phyloP scores from a whole-genome alignment of 78 protist species.

The Anaeramoeba ignava region DNA sequence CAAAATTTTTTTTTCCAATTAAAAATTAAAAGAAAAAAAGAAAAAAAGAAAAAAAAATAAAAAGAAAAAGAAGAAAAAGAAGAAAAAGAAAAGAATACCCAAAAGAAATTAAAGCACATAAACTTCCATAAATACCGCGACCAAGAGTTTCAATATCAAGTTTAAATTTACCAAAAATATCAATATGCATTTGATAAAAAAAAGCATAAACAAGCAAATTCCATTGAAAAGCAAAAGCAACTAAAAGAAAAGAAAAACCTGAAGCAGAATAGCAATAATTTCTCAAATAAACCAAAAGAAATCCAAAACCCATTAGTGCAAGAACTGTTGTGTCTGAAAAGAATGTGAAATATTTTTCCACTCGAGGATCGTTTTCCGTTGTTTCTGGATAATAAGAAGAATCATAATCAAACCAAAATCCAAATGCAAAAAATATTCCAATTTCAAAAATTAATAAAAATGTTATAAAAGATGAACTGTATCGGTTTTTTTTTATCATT shows the following conservation, averaged over 20 bases:
- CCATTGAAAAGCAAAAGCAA: not conserved
- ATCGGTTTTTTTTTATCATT: no score
- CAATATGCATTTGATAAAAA: no score
- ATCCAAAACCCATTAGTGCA: not conserved
- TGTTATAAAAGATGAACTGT: not conserved
- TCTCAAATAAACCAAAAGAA: not conserved
- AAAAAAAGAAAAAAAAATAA: no score
- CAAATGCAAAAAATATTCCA: not conserved
- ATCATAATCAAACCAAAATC: not conserved
- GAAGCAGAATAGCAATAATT: not conserved
- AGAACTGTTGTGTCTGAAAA: not conserved
- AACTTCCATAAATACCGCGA: no score
- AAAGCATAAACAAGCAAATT: not conserved
- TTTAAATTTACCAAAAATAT: no score
- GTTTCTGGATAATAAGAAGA: not conserved
- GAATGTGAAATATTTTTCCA: not conserved
- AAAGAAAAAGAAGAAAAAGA: no score
- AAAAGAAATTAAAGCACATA: no score
- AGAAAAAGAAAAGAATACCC: no score
- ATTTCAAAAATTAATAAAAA: not conserved
- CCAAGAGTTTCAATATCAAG: no score
- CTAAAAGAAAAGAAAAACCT: not conserved
- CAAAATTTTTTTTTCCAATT: no score
- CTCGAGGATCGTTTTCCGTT: not conserved
- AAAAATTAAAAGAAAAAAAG: no score